Conservation (phyloP, 331 rosid genomes). For the Spiraea crenata region DNA sequence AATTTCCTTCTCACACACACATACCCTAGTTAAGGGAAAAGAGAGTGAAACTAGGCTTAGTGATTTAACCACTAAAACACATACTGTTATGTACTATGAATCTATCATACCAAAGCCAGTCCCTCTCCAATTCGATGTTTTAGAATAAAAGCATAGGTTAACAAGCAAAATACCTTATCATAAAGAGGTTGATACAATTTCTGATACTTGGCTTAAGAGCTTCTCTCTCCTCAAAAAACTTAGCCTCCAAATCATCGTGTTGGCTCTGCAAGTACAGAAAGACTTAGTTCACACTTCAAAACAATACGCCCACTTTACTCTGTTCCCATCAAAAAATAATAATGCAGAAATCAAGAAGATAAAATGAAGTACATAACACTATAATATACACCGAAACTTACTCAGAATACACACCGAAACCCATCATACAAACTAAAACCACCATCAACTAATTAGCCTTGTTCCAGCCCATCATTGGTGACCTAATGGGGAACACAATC, state of each 20-base stretch:
- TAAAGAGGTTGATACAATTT: slow-evolving; percentile 65
- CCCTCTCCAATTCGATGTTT: no score
- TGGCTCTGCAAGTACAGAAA: slow-evolving; percentile 43
- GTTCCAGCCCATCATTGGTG: slow-evolving; percentile 94
- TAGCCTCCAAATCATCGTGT: slow-evolving; percentile 69
- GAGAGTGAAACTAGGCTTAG: no score
- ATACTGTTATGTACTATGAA: not conserved
- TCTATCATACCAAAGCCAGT: no score
- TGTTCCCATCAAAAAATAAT: not conserved
- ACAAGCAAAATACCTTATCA: slow-evolving; percentile 42
- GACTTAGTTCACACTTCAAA: not conserved
- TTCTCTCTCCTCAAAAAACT: slow-evolving; percentile 78
- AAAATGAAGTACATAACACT: not conserved
- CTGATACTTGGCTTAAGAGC: slow-evolving; percentile 84
- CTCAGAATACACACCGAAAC: not conserved
- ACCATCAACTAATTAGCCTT: no score
- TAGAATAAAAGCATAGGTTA: no score
- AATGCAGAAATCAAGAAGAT: not conserved
- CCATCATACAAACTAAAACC: no score
- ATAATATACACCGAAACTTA: no score
- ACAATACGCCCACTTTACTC: not conserved
- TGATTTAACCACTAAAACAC: no score
- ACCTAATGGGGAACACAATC: slow-evolving; percentile 49
- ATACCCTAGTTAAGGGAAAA: no score
- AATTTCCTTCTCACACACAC: no score